These are phyloP conservation scores for Auriscalpium orientale DNA, from an alignment of 768 basidiomycete genomes.

Conservation along the genomic window DNA sequence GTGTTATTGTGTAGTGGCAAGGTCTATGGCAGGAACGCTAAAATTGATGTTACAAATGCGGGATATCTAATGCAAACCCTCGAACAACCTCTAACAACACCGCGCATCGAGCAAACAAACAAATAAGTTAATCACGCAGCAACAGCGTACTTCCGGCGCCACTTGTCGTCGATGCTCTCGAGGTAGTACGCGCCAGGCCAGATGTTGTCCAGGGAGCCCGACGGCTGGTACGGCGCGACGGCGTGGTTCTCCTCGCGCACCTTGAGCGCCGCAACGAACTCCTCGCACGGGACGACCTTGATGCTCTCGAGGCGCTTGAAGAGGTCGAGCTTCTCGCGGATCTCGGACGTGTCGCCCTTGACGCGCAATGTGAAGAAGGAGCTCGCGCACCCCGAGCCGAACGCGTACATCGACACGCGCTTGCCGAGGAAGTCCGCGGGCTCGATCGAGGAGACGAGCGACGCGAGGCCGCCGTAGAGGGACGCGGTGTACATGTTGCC, in stretches of 20 bases:
- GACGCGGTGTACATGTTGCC: constrained; percentile 99
- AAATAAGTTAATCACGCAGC: neutral
- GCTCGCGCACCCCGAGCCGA: constrained; percentile 91
- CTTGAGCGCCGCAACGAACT: constrained; percentile 79
- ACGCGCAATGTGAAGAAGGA: constrained; percentile 86
- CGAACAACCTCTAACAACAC: neutral
- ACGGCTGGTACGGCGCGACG: constrained; percentile 73
- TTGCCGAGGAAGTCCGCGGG: constrained; percentile 69
- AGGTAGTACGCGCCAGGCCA: constrained; percentile 95
- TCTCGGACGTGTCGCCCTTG: constrained; percentile 81
- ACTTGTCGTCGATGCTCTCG: constrained; percentile 81
- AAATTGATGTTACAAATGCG: neutral
- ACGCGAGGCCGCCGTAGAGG: constrained; percentile 89
- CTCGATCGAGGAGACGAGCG: constrained; percentile 67
- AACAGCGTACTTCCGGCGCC: constrained; percentile 73
- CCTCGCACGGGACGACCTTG: constrained; percentile 88
- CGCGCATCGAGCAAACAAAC: too few relatives aligned
- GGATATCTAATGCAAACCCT: neutral
- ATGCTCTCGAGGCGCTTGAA: constrained; percentile 68
- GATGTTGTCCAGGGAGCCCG: constrained; percentile 84
- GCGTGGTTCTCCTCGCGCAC: constrained; percentile 97
- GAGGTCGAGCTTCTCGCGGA: constrained; percentile 77
- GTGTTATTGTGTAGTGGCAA: too few relatives aligned
- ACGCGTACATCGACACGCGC: constrained; percentile 92
- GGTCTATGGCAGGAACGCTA: too few relatives aligned